phyloP scores from a whole-genome alignment of 2,329 filamentous ascomycete genomes.

The Sclerotinia spermophila region DNA sequence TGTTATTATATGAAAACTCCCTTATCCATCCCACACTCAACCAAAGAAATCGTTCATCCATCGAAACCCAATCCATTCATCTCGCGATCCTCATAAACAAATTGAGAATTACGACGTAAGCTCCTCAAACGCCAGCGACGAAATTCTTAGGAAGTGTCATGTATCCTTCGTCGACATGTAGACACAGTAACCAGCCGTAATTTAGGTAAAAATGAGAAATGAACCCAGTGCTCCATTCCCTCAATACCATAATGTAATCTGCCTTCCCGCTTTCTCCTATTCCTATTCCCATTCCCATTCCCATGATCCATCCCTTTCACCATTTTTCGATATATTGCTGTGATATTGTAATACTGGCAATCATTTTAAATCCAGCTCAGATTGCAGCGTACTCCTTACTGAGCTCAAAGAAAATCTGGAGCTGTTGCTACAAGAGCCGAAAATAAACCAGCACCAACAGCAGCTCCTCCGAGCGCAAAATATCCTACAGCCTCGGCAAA shows the following conservation, averaged over 20 bases:
- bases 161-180: neutral
- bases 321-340: neutral
- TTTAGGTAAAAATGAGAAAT: neutral
- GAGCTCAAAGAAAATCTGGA: conserved; percentile 34
- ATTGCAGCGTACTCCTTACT: neutral
- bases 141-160: neutral
- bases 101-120: neutral
- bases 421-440: conserved; percentile 40
- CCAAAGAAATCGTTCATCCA: neutral
- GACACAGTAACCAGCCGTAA: neutral
- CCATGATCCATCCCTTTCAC: neutral
- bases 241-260: neutral
- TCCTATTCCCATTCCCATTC: neutral
- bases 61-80: neutral
- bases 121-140: neutral
- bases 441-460: conserved; percentile 39
- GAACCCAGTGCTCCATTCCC: neutral
- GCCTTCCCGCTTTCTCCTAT: neutral
- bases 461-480: conserved; percentile 38
- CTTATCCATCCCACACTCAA: neutral
- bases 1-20: conserved; percentile 2
- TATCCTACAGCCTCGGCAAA: conserved; percentile 33
- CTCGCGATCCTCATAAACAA: neutral
- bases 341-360: neutral
- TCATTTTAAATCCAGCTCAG: neutral